A percentile compares a stretch with the other conserved stretches of the same genome.
Evolutionary conservation across 345 rosid species (phyloP).

Genomic region (Populus pruinosa): DNA sequence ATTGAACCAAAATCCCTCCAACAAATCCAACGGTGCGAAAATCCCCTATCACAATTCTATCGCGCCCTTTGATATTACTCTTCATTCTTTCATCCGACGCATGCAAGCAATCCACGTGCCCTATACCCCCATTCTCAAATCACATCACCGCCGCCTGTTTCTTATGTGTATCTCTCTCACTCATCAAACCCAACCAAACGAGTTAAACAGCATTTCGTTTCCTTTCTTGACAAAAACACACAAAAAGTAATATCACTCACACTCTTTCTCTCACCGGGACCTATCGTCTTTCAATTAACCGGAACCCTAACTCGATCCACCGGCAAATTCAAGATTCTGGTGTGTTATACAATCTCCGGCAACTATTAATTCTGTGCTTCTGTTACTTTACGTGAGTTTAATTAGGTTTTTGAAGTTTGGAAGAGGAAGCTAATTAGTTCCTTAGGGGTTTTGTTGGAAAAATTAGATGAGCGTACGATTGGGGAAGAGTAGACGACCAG

Average conservation of each 20-base stretch:
- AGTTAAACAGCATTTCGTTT: background rate
- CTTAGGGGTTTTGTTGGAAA: constrained; percentile 20
- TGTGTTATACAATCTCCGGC: constrained; percentile 26
- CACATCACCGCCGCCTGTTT: constrained; percentile 27
- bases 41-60: background rate
- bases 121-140: constrained; percentile 22
- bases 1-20: background rate
- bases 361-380: constrained; percentile 2
- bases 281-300: constrained; percentile 35
- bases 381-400: constrained; percentile 3
- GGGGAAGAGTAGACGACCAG: constrained; percentile 53
- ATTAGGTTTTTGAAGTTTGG: constrained; percentile 1
- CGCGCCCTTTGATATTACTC: background rate
- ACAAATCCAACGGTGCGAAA: background rate
- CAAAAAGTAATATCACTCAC: background rate
- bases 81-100: background rate
- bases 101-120: constrained; percentile 26
- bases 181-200: background rate
- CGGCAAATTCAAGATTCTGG: constrained; percentile 47
- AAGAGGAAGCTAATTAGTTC: constrained; percentile 5
- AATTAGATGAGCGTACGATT: constrained; percentile 63
- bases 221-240: background rate
- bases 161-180: background rate
- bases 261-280: background rate
- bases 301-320: constrained; percentile 75